Base-by-base conservation (phyloP, 176 grass and related monocot species). In the Eremochloa ophiuroides region DNA sequence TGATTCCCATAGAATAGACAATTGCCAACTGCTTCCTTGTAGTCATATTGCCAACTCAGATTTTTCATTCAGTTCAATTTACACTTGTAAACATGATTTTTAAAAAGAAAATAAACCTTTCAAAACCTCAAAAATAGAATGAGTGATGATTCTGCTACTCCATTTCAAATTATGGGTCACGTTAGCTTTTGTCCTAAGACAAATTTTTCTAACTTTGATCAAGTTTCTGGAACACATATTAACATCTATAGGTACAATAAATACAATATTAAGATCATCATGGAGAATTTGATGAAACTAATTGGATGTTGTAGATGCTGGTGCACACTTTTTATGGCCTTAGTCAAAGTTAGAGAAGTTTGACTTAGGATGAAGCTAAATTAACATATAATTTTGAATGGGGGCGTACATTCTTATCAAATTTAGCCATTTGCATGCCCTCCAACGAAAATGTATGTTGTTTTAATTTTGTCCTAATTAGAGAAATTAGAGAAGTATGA, bases 1-100 rank as follows among this genome's bases (percentile, higher is more conserved):
- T 44, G 58, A 59, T 76, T 77, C 27, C 26, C 8, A 41, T 22
- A 46, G 33, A 71, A 6, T 50, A 82, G 30, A 35, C 4, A 40
- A 35, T 56, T 75, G 7, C 44, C 31, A 29, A 72, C 42, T 28
- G 34, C 42, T 40, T 23, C 22, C 60, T 4, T 6, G 8, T 18
- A 4, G 1, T 72, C 59, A 17, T 31, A 69, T 10, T 15, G 8
- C 26, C 59, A 51, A 83, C 70, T 53, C 16, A 39, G 51, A 5
- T 79, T 31, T 37, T 63, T 51, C n/a, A 55, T 41, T 67, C 43
- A 56, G 65, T 82, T 69, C 62, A 31, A 17, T 61, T 30, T 67
- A 59, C 27, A 43, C 50, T 43, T 59, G 27, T 67, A 33, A 44
- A 28, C 18, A 33, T 59, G 9, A 44, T 25, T 43, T 40, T 83